These are phyloP conservation scores for Starmerella vitae DNA, from an alignment of 805 yeast genomes.

Conservation along the genomic window DNA sequence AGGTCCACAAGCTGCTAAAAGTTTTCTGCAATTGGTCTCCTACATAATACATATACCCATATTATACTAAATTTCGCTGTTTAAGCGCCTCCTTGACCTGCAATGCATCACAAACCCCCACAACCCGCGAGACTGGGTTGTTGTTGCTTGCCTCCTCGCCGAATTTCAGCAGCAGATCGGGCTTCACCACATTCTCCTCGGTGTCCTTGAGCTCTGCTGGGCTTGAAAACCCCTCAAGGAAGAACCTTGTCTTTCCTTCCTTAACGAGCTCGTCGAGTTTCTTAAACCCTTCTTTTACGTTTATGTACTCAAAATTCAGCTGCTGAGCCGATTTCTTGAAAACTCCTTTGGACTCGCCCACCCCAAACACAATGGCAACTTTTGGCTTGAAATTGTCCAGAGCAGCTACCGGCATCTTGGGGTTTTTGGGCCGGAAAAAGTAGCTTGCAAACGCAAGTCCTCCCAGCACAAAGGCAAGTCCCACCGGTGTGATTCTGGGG, in stretches of 20 bases:
- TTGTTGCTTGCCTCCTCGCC: neutral
- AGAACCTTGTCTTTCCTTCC: conserved; percentile 15
- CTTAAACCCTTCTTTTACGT: conserved; percentile 3
- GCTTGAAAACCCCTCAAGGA: conserved; percentile 15
- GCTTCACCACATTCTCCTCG: conserved; percentile 16
- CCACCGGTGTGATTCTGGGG: conserved; percentile 8
- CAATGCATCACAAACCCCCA: neutral
- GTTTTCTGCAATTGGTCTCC: conserved; percentile 25
- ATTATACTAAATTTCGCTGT: conserved; percentile 9
- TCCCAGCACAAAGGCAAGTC: conserved; percentile 18
- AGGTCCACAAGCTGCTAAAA: conserved; percentile 26
- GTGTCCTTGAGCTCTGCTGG: conserved; percentile 2
- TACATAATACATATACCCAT: neutral
- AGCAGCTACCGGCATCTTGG: conserved; percentile 16
- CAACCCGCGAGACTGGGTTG: conserved; percentile 5
- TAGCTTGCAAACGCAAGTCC: conserved; percentile 19
- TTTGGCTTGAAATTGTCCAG: conserved; percentile 19
- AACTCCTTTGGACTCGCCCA: conserved; percentile 15
- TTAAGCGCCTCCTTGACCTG: conserved; percentile 5
- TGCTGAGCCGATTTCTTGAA: conserved; percentile 9
- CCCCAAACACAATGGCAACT: conserved; percentile 18
- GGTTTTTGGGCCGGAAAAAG: conserved; percentile 16
- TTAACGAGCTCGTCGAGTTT: conserved; percentile 13
- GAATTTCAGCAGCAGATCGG: conserved; percentile 19
- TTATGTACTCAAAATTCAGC: conserved; percentile 13